phyloP scores from a whole-genome alignment of 1,284 basidiomycete genomes.

The Microstroma glucosiphilum region DNA sequence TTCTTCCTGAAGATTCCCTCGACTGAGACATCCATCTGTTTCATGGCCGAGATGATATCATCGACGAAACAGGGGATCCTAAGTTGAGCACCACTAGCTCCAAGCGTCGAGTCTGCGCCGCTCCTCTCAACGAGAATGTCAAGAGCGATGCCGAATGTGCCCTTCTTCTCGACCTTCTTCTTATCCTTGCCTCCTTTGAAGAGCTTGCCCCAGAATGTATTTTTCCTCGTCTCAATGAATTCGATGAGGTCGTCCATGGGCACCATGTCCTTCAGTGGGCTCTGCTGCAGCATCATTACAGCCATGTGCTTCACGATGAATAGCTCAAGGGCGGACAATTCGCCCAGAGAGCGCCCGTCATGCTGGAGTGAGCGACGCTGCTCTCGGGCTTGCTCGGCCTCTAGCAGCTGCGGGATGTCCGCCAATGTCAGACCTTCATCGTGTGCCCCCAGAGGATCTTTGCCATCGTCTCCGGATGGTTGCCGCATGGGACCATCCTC shows the following conservation, averaged over 20 bases:
- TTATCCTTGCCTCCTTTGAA: constrained; percentile 79
- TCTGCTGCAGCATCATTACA: constrained; percentile 68
- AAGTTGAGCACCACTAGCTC: constrained; percentile 75
- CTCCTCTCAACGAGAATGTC: constrained; percentile 91
- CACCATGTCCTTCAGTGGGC: constrained; percentile 63
- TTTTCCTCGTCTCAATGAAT: constrained; percentile 85
- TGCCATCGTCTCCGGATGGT: constrained; percentile 37
- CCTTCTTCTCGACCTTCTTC: constrained; percentile 35
- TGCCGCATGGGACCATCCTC: constrained; percentile 59
- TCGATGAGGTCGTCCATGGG: constrained; percentile 90
- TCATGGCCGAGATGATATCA: constrained; percentile 94
- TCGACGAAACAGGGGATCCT: constrained; percentile 95
- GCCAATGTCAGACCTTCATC: constrained; percentile 79
- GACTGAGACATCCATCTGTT: constrained; percentile 98
- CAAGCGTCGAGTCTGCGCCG: constrained; percentile 85
- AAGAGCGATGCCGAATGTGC: constrained; percentile 76
- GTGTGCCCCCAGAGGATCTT: constrained; percentile 13
- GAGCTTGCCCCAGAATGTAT: constrained; percentile 90
- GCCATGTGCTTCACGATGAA: constrained; percentile 89
- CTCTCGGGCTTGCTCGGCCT: constrained; percentile 81
- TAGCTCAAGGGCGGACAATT: constrained; percentile 75
- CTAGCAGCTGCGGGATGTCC: constrained; percentile 89
- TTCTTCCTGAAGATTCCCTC: constrained; percentile 99
- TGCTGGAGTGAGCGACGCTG: constrained; percentile 66
- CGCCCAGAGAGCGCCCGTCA: constrained; percentile 72